Conservation (phyloP, 2,329 filamentous ascomycete genomes). For the Leptodontidium sp. region DNA sequence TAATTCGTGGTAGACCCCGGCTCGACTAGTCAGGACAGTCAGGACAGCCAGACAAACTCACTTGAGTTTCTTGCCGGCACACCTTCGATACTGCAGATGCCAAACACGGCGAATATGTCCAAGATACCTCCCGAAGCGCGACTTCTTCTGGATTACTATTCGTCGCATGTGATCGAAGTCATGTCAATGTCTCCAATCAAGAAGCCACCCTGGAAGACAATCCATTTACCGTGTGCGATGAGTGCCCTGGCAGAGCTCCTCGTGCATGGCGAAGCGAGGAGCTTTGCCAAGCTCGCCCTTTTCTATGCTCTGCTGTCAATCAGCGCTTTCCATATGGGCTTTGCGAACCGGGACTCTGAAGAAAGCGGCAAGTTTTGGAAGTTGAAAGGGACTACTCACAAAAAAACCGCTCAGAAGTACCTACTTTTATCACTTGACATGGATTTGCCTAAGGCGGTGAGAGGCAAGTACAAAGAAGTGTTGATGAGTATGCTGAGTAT, state of each 20-base stretch:
- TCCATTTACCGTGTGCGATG: conserved; percentile 35
- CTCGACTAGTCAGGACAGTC: background rate
- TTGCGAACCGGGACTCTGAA: conserved; percentile 16
- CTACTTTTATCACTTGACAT: conserved; percentile 21
- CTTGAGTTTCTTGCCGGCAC: background rate
- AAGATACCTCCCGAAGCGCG: conserved; percentile 31
- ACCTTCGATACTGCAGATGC: conserved; percentile 21
- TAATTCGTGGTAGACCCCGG: background rate
- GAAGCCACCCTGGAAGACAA: conserved; percentile 34
- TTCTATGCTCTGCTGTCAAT: conserved; percentile 32
- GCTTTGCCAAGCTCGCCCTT: conserved; percentile 30
- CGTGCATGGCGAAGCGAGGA: conserved; percentile 29
- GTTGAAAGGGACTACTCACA: conserved; percentile 22
- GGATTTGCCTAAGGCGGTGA: conserved; percentile 22
- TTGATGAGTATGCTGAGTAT: conserved; percentile 33
- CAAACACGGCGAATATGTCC: conserved; percentile 26
- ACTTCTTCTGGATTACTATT: conserved; percentile 29
- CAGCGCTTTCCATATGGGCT: conserved; percentile 30
- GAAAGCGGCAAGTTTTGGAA: conserved; percentile 23
- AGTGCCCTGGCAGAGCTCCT: conserved; percentile 30
- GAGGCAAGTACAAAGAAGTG: conserved; percentile 33
- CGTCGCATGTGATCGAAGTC: conserved; percentile 21
- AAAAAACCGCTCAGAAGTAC: conserved; percentile 21
- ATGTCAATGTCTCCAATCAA: conserved; percentile 30
- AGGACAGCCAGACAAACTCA: background rate